Percentiles rank a stretch among this genome's conserved stretches.
Conservation (phyloP, 139 green algal genomes). For the Spirogloea muscicola region DNA sequence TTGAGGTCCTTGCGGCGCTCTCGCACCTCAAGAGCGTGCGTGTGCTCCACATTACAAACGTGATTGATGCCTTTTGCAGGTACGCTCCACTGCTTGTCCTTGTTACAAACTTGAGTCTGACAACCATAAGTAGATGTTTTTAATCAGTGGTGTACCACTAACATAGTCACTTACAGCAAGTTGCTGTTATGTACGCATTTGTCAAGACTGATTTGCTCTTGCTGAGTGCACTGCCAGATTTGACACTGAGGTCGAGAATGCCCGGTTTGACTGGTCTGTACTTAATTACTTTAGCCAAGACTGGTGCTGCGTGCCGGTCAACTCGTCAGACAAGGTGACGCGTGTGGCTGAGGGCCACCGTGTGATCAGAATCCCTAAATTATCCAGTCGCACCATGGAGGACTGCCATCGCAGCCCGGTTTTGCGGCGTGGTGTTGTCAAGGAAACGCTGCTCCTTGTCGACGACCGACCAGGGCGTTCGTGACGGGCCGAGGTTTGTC, state of each 20-base stretch:
- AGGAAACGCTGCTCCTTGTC: no score
- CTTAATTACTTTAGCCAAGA: background rate
- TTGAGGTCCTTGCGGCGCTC: slow-evolving; percentile 7
- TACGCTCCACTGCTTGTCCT: background rate
- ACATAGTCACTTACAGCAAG: background rate
- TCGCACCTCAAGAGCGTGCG: background rate
- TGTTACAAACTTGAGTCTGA: background rate
- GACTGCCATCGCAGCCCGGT: background rate
- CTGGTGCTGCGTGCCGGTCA: background rate
- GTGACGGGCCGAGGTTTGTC: no score
- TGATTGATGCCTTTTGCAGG: slow-evolving; percentile 24
- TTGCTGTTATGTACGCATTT: background rate
- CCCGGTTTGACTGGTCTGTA: background rate
- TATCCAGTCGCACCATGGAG: background rate
- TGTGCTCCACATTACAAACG: slow-evolving; percentile 8
- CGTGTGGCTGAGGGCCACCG: background rate
- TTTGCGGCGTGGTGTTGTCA: no score
- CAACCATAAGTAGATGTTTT: background rate
- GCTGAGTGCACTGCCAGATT: slow-evolving; percentile 5
- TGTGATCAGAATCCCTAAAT: background rate
- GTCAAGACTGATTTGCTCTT: background rate
- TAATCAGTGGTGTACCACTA: background rate
- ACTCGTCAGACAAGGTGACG: no score
- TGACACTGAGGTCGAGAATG: background rate
- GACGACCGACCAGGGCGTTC: no score